Conservation (phyloP, 179 eudicot genomes). For the Nepenthes alata region DNA sequence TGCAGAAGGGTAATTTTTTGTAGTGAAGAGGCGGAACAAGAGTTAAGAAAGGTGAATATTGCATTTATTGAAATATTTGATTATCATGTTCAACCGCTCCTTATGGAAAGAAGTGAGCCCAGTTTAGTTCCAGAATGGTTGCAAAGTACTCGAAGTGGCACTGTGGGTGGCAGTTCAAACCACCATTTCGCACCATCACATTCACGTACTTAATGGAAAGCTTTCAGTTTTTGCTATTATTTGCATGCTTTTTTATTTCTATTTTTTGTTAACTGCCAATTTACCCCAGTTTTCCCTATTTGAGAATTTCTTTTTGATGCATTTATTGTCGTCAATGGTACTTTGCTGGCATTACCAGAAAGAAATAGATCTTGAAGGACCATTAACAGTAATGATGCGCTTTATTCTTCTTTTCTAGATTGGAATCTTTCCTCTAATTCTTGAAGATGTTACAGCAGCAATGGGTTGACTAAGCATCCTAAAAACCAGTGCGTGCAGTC, state of each 20-base stretch:
- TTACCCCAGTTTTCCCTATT: no score
- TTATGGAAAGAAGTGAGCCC: slow-evolving; percentile 88
- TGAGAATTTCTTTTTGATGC: no score
- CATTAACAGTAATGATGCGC: slow-evolving; percentile 21
- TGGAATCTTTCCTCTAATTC: slow-evolving; percentile 39
- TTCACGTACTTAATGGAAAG: slow-evolving; percentile 26
- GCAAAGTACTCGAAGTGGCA: slow-evolving; percentile 45
- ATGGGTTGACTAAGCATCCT: slow-evolving; percentile 29
- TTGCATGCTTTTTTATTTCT: neutral
- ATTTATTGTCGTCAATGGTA: slow-evolving; percentile 13
- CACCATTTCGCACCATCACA: slow-evolving; percentile 46
- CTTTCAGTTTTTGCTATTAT: neutral
- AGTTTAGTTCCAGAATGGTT: slow-evolving; percentile 86
- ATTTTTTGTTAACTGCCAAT: neutral
- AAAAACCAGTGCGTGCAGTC: slow-evolving; percentile 24
- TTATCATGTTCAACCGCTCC: slow-evolving; percentile 38
- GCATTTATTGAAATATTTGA: slow-evolving; percentile 1
- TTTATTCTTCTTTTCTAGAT: slow-evolving; percentile 37
- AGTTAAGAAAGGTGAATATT: slow-evolving; percentile 3
- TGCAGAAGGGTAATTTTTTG: neutral
- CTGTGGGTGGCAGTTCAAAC: slow-evolving; percentile 37
- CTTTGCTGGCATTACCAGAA: slow-evolving; percentile 14
- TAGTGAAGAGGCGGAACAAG: neutral
- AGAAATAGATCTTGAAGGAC: slow-evolving; percentile 33
- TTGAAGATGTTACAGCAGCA: slow-evolving; percentile 43